Percentiles rank a stretch among this genome's conserved stretches.
These are phyloP conservation scores for Pinus tabuliformis DNA, from an alignment of 75 land plant species.

Conservation along the genomic window DNA sequence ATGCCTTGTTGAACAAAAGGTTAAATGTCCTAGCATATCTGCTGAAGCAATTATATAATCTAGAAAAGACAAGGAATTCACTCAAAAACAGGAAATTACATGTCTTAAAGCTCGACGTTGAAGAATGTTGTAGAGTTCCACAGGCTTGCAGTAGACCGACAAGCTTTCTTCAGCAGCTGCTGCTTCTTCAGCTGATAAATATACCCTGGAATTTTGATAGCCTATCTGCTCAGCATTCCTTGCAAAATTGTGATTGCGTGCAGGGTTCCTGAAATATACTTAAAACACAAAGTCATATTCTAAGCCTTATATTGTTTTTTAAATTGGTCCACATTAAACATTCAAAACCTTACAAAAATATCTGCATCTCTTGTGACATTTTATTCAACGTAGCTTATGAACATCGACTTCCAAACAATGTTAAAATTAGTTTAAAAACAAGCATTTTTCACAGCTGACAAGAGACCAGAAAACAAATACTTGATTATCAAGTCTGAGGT, in stretches of 20 bases:
- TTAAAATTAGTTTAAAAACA: not conserved
- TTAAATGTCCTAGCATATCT: not conserved
- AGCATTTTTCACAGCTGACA: not conserved
- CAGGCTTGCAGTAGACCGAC: conserved; percentile 85
- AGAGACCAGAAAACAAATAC: not conserved
- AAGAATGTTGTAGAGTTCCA: conserved; percentile 90
- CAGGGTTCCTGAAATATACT: conserved; percentile 14
- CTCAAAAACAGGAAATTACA: conserved; percentile 28
- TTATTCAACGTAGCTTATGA: not conserved
- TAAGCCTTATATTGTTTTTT: not conserved
- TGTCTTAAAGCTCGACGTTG: conserved; percentile 60
- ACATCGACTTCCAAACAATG: not conserved
- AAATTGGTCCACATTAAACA: not conserved
- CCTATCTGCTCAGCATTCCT: conserved; percentile 56
- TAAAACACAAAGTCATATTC: not conserved
- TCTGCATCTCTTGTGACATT: too few species aligned
- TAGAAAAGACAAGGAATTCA: not conserved
- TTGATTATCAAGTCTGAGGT: not conserved
- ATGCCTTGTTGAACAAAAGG: not conserved
- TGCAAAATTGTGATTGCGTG: conserved; percentile 30
- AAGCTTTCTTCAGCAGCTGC: conserved; percentile 83
- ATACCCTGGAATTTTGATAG: conserved; percentile 42
- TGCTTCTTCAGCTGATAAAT: conserved; percentile 55
- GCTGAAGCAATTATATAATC: not conserved
- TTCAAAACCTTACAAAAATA: not conserved